Evolutionary conservation across 208 protist genomes (phyloP), one percentile per base, ranked within the genome.

Genomic region (Leishmania arabica): DNA sequence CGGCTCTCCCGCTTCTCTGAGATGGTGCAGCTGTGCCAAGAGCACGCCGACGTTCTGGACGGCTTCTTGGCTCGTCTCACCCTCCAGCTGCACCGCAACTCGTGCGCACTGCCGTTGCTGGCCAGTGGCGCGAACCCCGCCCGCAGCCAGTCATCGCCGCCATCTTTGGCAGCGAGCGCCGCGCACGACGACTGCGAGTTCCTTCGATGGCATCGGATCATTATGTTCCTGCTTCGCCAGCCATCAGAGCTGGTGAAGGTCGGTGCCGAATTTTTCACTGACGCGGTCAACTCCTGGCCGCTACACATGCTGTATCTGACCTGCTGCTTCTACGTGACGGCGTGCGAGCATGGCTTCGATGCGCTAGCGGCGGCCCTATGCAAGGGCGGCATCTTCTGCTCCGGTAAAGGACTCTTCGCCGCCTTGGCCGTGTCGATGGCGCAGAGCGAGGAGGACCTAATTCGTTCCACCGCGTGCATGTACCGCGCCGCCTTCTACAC

Each of bases 391-490:
- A 77, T 96, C 42, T 45, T 94, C 40, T 73, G 84, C 34, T 89
- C 88, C 17, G 93, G 93, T 11, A 96, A 96, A 75, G 89, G 87
- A 19, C 54, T 94, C 45, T 93, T 96, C 71, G 90, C 90, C 0
- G 93, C 91, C 0, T 56, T 96, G 31, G 91, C 93, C 21, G 91
- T 96, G 24, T 86, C 91, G 47, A 94, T 94, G 90, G 88, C 91
- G 51, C 78, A 77, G 34, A 88, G 83, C 21, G 85, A 89, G 72
- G 86, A 86, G 53, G 80, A 83, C 19, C 75, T 96, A 5, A 68
- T 89, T 13, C 60, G 69, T 21, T 74, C 87, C 49, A 91, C 90
- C 1, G 85, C 93, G 37, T 72, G 77, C 73, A 94, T 94, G 89
- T 91, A 89, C 75, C 82, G 75, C 21, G 93, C 93, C 13, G 83